Evolutionary conservation across 352 stramenopile species (phyloP).

Genomic region (Pythium inflatum): DNA sequence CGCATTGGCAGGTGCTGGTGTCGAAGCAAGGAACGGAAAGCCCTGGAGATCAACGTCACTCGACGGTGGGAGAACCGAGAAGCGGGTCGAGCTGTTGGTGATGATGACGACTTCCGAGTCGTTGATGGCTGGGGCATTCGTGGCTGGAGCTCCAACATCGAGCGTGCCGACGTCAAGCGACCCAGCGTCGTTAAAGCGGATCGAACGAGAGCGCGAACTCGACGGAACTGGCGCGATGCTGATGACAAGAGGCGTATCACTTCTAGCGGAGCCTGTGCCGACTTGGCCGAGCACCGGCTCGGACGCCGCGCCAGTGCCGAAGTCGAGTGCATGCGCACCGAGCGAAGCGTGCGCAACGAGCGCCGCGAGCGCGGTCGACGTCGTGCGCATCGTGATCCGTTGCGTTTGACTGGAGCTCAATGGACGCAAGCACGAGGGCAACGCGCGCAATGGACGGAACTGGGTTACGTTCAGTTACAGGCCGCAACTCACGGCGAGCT

Average conservation of each 20-base stretch:
- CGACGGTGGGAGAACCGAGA: neutral
- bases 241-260: neutral
- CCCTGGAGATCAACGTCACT: neutral
- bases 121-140: too few relatives aligned
- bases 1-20: neutral
- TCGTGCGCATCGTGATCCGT: neutral
- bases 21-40: conserved; percentile 7
- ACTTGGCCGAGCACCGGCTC: neutral
- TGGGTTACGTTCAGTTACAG: too few relatives aligned
- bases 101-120: too few relatives aligned
- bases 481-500: too few relatives aligned
- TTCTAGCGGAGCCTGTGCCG: neutral
- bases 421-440: too few relatives aligned
- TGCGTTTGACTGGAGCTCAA: too few relatives aligned
- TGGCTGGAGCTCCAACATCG: neutral
- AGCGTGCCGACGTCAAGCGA: conserved; percentile 7
- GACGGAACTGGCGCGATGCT: neutral
- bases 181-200: neutral
- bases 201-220: neutral
- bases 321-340: neutral
- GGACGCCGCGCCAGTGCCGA: neutral
- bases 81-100: neutral
- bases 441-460: too few relatives aligned
- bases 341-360: neutral
- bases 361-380: neutral